Evolutionary conservation across 768 basidiomycete genomes (phyloP), one percentile per base, ranked within the genome.

Genomic region (Fomitopsis serialis): DNA sequence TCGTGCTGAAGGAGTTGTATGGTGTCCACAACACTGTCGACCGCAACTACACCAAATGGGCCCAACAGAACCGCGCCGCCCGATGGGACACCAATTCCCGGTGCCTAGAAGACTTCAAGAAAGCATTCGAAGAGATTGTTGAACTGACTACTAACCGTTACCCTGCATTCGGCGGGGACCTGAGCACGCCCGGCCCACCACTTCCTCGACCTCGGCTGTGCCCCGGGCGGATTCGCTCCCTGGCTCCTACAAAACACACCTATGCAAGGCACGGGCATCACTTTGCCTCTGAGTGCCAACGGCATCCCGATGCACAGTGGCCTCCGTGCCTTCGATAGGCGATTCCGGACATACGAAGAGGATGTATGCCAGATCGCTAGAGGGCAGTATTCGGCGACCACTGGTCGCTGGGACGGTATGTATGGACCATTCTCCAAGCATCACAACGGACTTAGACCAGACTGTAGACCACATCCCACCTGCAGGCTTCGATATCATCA

Each of bases 181-280:
- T n/a, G n/a, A n/a, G n/a, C n/a, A n/a, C n/a, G 51, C 10, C 22
- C 34, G 9, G 52, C 56, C 9, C 15, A 40, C 10, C n/a, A 34
- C 2, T 59, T 59, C 52, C 54, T 59, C 44, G 58, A 59, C 52
- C 51, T 59, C 12, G 58, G 58, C 9, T 56, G 54, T 32, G 46
- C 58, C 4, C 58, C 58, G 19, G 58, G 58, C 15, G 58, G 58
- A 19, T 59, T 59, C 44, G 52, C 54, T 12, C 45, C 35, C 46
- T 59, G 54, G 54, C 25, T 56, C 10, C 25, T 59, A 7, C 36
- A 23, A 50, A 59, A 59, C 27, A 27, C 35, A 9, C 22, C 27
- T 25, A 29, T 51, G 4, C 2, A 15, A 2, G 58, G 58, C 2
- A 27, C 53, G 3, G 58, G 58, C 2, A 50, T 59, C 48, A 59